Base-by-base conservation (phyloP, 345 rosid species). In the Ricinus communis region DNA sequence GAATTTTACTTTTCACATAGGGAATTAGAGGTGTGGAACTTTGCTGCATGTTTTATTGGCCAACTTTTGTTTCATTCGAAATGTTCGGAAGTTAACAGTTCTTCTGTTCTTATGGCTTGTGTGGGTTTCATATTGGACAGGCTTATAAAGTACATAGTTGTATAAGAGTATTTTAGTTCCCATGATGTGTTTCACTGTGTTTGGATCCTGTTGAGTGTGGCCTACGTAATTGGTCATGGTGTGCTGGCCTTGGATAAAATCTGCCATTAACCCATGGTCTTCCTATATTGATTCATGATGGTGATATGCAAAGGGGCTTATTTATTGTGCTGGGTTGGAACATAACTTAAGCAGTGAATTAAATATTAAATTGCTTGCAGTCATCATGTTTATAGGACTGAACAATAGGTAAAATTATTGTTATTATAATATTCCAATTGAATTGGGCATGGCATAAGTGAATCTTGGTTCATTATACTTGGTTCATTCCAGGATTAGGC, bases 21-120 rank as follows among this genome's bases (percentile, higher is more conserved):
- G 65, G 46, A 25, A 59, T 59, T 36, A 31, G 63, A 13, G 56
- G 21, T 28, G 30, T 65, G 21, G 22, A 65, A 65, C 52, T 28
- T 25, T 27, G 33, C 28, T 11, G 25, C 52, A 45, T 16, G 43
- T 59, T 30, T 59, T 5, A 27, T 61, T 61, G 22, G 8, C 58
- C n/a, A 13, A 36, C 46, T 36, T 38, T 19, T 40, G 41, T 66
- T 27, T 30, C 21, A 33, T 30, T 66, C 5, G 28, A 24, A 25
- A 33, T 49, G 47, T 51, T 51, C n/a, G 11, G 55, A 58, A 22
- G 70, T 59, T 66, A 43, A 68, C 15, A 11, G 7, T 25, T 43
- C 22, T 16, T 5, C 24, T 54, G 36, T 21, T 22, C 19, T 25
- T 38, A 27, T 25, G 33, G 12, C 19, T 41, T 24, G 28, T 2